A percentile compares a stretch with the other conserved stretches of the same genome.
phyloP scores from a whole-genome alignment of 148 eudicot species.

The Persicaria tinctoria region DNA sequence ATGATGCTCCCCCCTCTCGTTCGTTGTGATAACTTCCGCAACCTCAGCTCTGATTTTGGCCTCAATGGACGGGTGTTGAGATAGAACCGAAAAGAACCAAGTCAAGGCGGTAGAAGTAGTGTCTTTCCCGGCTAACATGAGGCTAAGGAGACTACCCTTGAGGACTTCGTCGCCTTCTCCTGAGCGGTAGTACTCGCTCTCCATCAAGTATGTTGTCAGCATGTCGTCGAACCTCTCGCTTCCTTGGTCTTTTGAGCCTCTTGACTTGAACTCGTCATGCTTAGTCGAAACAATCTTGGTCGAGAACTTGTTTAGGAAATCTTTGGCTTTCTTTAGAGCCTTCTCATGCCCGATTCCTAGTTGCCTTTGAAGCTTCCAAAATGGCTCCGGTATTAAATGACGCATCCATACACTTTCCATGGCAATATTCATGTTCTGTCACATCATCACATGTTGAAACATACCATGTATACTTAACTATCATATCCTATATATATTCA shows the following conservation, averaged over 20 bases:
- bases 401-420: slow-evolving; percentile 20
- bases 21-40: background rate
- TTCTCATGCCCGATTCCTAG: slow-evolving; percentile 24
- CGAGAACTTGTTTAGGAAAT: background rate
- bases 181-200: background rate
- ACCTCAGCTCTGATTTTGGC: slow-evolving; percentile 18
- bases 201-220: slow-evolving; percentile 14
- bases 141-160: slow-evolving; percentile 15
- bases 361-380: slow-evolving; percentile 27
- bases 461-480: background rate
- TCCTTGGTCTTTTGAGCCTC: background rate
- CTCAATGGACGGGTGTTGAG: slow-evolving; percentile 10
- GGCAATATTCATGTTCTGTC: slow-evolving; percentile 14
- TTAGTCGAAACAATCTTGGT: slow-evolving; percentile 9
- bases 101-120: slow-evolving; percentile 19
- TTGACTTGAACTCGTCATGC: background rate
- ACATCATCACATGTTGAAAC: background rate
- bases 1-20: background rate
- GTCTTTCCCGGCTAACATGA: slow-evolving; percentile 23
- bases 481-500: too few relatives aligned
- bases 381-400: slow-evolving; percentile 23
- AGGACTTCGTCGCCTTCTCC: slow-evolving; percentile 3
- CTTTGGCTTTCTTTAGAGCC: slow-evolving; percentile 15
- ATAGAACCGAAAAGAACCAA: slow-evolving; percentile 25
- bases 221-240: slow-evolving; percentile 6